phyloP scores from a whole-genome alignment of 495 filamentous ascomycete species.

The Penicillium ochrochloron region DNA sequence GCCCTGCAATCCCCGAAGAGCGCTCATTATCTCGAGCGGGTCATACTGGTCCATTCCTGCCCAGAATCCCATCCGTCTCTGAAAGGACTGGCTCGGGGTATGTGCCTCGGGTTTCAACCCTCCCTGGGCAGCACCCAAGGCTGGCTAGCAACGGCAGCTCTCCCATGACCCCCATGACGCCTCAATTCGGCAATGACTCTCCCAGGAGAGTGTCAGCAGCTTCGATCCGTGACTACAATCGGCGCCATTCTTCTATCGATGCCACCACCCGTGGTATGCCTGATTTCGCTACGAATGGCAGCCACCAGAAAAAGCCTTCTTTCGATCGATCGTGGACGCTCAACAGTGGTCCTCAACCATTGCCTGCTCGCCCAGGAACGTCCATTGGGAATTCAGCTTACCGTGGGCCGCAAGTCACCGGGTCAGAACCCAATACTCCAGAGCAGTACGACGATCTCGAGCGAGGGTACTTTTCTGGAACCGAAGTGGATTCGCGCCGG shows the following conservation, averaged over 20 bases:
- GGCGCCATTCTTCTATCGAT: slow-evolving; percentile 86
- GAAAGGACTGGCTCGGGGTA: slow-evolving; percentile 42
- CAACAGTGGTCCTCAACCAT: slow-evolving; percentile 48
- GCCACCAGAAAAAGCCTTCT: slow-evolving; percentile 81
- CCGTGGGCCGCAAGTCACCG: slow-evolving; percentile 30
- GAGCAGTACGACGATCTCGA: slow-evolving; percentile 66
- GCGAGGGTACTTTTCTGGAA: slow-evolving; percentile 91
- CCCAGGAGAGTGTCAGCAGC: slow-evolving; percentile 74
- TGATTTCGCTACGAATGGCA: slow-evolving; percentile 29
- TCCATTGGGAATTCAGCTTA: slow-evolving; percentile 37
- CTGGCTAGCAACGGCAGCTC: slow-evolving; percentile 41
- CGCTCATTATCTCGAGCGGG: slow-evolving; percentile 42
- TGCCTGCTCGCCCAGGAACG: slow-evolving; percentile 43
- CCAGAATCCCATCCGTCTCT: slow-evolving; percentile 62
- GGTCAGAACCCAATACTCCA: slow-evolving; percentile 37
- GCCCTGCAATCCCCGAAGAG: slow-evolving; percentile 41
- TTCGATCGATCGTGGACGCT: slow-evolving; percentile 92
- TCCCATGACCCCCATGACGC: slow-evolving; percentile 38
- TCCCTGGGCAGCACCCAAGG: slow-evolving; percentile 39
- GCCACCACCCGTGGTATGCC: slow-evolving; percentile 45
- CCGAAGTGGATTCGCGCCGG: slow-evolving; percentile 74
- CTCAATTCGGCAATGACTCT: slow-evolving; percentile 57
- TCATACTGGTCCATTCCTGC: slow-evolving; percentile 55
- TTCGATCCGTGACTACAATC: slow-evolving; percentile 80
- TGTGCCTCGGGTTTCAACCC: slow-evolving; percentile 32